Base-by-base conservation (phyloP, 208 protist species). In the Trypanosoma cruzi region DNA sequence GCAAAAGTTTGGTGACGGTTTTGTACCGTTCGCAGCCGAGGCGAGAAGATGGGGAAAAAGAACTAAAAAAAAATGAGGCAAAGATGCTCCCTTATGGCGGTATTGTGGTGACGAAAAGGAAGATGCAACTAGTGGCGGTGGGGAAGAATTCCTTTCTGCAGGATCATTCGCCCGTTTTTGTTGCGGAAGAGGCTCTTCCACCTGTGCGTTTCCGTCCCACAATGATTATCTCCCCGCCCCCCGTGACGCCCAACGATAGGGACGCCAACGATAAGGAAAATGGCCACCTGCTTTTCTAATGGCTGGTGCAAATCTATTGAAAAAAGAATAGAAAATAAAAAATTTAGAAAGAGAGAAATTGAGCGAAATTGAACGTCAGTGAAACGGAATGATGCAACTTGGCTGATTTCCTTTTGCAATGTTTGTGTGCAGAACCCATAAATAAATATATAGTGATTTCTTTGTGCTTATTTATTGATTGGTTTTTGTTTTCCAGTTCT, bases 171-270 rank as follows among this genome's bases (percentile, higher is more conserved):
- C 36, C 36, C 11, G 36, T 40, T 4, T 4, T 58, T 58, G 14
- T 36, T 48, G 40, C 4, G 8, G 34, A 32, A 5, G 53, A 49
- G 16, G 10, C n/a, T 46, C 18, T 54, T 8, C 6, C 37, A 24
- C 32, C 65, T 22, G 4, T 7, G 26, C 65, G 42, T 18, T 42
- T 16, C 1, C 55, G 55, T 4, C 2, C 42, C 14, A 16, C n/a
- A 4, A 0, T 22, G 26, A 63, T 63, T 18, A 56, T 71, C n/a
- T 71, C 65, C 20, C 55, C 55, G 4, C 65, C 42, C 34, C 55
- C 29, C 24, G 28, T 63, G 31, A 71, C 56, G 1, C 53, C 65
- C 4, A 53, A 55, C 18, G 50, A 26, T 50, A 69, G 20, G 20
- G 64, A 61, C n/a, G 16, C 2, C 13, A 49, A 48, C 29, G 52